Evolutionary conservation across 176 grass and related monocot species (phyloP), one percentile per base, ranked within the genome.

Genomic region (Aegilops tauschii): DNA sequence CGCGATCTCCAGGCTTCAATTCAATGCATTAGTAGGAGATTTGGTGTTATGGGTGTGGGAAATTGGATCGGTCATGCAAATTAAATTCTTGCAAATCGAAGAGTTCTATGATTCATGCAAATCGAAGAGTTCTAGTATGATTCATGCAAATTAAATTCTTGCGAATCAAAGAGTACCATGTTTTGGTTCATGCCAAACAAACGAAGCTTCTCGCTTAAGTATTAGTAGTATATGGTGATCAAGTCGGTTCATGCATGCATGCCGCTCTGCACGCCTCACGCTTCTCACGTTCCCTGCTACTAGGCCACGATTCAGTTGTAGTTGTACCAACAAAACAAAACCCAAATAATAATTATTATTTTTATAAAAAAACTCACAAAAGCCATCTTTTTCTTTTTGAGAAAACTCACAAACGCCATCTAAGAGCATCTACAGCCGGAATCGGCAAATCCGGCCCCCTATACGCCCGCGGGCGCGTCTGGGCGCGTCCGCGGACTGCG

Each of bases 191-290:
- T 44, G 36, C 59, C 2, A 63, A 79, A 79, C 3, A 27, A 37
- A 63, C 61, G 58, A 61, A 78, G 31, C 3, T 28, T 54, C 78
- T 83, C 16, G 50, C 16, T 17, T 54, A 54, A 54, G 50, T 54
- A 54, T 54, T 18, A 58, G 6, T 37, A 37, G 12, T 14, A 6
- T 32, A 13, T 49, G 25, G 47, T 49, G 23, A 35, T 66, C 42
- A 50, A 6, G 89, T 65, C 68, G 34, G 25, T 79, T 76, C 50
- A 18, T 54, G 50, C 27, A 32, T 66, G 80, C 85, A 7, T 52
- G 76, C 37, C 77, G 76, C 36, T 62, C 81, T 61, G 31, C 21
- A 40, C 68, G 76, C 76, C 13, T 91, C 89, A 91, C 61, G 52
- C 81, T 16, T 64, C 63, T 64, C 85, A 30, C 77, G 67, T 88